phyloP scores from a whole-genome alignment of 345 rosid species.

The Physaria fendleri region DNA sequence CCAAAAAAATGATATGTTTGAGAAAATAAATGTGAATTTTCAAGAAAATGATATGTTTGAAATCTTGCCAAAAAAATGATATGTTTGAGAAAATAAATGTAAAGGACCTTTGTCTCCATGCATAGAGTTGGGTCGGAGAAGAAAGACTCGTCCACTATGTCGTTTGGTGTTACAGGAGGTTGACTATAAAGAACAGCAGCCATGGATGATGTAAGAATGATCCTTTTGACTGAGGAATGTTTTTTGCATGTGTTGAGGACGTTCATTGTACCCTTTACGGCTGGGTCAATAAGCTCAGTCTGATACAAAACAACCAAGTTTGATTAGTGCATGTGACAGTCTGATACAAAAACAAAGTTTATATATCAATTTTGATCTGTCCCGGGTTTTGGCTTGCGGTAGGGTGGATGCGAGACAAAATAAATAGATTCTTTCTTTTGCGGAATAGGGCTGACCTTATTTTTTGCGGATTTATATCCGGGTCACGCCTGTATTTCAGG shows the following conservation, averaged over 20 bases:
- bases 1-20: no score
- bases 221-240: constrained; percentile 39
- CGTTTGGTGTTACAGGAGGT: constrained; percentile 26
- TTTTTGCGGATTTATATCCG: no score
- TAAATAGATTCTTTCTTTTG: no score
- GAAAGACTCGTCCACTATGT: constrained; percentile 45
- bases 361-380: neutral
- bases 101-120: constrained; percentile 23
- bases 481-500: no score
- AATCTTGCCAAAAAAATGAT: neutral
- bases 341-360: no score
- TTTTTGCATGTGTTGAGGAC: constrained; percentile 41
- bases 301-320: neutral
- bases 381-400: no score
- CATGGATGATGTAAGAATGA: constrained; percentile 45
- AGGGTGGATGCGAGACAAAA: no score
- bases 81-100: neutral
- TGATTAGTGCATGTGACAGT: neutral
- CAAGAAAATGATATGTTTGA: no score
- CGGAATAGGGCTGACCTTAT: no score
- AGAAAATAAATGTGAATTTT: no score
- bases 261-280: constrained; percentile 45
- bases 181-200: constrained; percentile 29
- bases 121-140: constrained; percentile 36
- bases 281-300: constrained; percentile 40